Conservation (phyloP, 495 filamentous ascomycete species). For the Friedmanniomyces endolithicus region DNA sequence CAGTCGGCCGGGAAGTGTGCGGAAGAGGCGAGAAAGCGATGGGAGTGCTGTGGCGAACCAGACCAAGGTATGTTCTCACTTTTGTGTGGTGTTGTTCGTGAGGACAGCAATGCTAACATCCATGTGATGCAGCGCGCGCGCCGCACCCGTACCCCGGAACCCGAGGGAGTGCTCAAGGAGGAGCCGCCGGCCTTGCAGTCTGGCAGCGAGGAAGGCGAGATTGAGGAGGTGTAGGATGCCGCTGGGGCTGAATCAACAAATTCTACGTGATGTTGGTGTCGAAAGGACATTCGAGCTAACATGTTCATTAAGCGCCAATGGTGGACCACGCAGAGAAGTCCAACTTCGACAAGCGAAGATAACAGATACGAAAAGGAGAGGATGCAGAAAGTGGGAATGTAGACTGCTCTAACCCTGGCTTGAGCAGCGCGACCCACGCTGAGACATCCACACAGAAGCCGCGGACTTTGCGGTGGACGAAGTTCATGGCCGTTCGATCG, state of each 20-base stretch:
- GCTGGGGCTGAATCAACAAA: not conserved
- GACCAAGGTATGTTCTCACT: slow-evolving; percentile 38
- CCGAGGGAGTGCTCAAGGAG: slow-evolving; percentile 35
- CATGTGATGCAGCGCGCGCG: slow-evolving; percentile 17
- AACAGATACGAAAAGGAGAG: too few relatives aligned
- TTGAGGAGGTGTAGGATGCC: slow-evolving; percentile 57
- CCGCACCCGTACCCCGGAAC: slow-evolving; percentile 11
- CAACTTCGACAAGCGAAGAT: too few relatives aligned
- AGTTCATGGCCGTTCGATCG: too few relatives aligned
- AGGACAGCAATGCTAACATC: not conserved
- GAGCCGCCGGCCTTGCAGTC: slow-evolving; percentile 38
- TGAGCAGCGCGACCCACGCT: too few relatives aligned
- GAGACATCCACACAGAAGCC: too few relatives aligned
- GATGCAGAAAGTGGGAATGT: too few relatives aligned
- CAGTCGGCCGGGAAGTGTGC: slow-evolving; percentile 39
- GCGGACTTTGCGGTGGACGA: too few relatives aligned
- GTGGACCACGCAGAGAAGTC: too few relatives aligned
- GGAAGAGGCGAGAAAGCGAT: slow-evolving; percentile 60
- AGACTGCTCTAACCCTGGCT: too few relatives aligned
- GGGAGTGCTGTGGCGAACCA: slow-evolving; percentile 34
- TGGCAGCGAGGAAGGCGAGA: slow-evolving; percentile 95
- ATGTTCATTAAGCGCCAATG: too few relatives aligned
- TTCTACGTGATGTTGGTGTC: not conserved
- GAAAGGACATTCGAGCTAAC: not conserved
- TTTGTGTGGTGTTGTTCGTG: not conserved